Base-by-base conservation (phyloP, 495 filamentous ascomycete genomes). In the Lasiosphaeria hispida region DNA sequence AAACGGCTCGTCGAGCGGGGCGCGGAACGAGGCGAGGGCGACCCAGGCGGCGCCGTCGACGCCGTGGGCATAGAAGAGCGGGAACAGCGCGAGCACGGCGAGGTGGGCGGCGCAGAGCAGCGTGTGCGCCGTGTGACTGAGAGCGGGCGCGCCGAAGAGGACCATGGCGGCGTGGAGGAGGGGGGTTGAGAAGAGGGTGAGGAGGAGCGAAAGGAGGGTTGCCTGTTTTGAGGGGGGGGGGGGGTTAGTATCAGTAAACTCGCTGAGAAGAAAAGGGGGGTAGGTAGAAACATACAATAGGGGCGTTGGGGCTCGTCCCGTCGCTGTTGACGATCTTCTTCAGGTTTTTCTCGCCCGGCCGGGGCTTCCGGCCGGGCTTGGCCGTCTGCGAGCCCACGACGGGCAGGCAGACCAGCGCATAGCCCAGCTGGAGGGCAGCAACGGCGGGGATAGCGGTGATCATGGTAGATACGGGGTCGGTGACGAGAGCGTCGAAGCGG, bases 101-200 rank as follows among this genome's bases (percentile, higher is more conserved):
- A 96, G 81, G 70, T 97, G 91, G 10, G 85, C 81, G 1, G 90
- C 89, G 70, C 83, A 86, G 33, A 96, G 83, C 35, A 89, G 53
- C 3, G 93, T 98, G 44, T 96, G 85, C 9, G 75, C 50, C 51
- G 88, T 75, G 68, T 96, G 92, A 0, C 91, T 92, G 14, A 90
- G 91, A 51, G 94, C 69, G 0, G 94, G 94, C 11, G 93, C 94
- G 58, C 94, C 95, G 73, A 97, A 93, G 52, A 96, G 85, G 66
- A 97, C 78, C 61, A 95, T 79, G 18, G 85, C 66, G 53, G 80
- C 69, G 60, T 85, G 75, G 33, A 95, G 74, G 44, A 83, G 64
- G 18, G 86, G 86, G 0, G 83, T 81, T 13, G 83, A 80, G 35
- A 80, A 53, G 45, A 70, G 40, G 17, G 83, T 71, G 52, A 96